Evolutionary conservation across 2,329 filamentous ascomycete species (phyloP), one percentile per base, ranked within the genome.

Genomic region (Xylaria sp.): DNA sequence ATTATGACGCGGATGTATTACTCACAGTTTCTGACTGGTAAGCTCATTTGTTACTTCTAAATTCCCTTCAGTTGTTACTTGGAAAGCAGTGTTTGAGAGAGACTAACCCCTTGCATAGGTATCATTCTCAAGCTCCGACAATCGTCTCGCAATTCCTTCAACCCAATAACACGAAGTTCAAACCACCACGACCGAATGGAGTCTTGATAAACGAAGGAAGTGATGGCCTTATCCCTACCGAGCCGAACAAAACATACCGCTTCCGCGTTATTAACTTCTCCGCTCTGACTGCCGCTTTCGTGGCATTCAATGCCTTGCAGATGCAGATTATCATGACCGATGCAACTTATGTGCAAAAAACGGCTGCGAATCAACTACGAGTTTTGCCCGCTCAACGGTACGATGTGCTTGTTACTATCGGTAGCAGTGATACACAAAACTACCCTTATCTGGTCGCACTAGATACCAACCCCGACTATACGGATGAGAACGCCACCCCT

Each of bases 11-110:
- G 56, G 88, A 91, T 75, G 77, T 88, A 20, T 80, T 87, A 1
- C 70, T 91, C n/a, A 86, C 85, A 0, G 74, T 90, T 36, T 84
- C 83, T 6, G 87, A 89, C 71, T 87, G 86, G 85, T 88, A 87
- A 71, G 63, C 1, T 17, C 79, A 44, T 38, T 40, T 3, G 3
- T 26, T 13, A 33, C 6, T 46, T 11, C 26, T 42, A 13, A 26
- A 26, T n/a, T 1, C 38, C 33, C n/a, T 40, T 36, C 15, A 6
- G 2, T 49, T 79, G 36, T 77, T 75, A 1, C 74, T 74, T 15
- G 81, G 81, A 2, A 73, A 76, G 3, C 78, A 83, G 67, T 81
- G 81, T 9, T 71, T 0, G 81, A 83, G 0, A 68, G 84, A 42
- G 63, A 79, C 82, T 31, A 7, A 74, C 51, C 38, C 4, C 17